Base-by-base conservation (phyloP, 257 asterid species). In the Capsicum chinense region DNA sequence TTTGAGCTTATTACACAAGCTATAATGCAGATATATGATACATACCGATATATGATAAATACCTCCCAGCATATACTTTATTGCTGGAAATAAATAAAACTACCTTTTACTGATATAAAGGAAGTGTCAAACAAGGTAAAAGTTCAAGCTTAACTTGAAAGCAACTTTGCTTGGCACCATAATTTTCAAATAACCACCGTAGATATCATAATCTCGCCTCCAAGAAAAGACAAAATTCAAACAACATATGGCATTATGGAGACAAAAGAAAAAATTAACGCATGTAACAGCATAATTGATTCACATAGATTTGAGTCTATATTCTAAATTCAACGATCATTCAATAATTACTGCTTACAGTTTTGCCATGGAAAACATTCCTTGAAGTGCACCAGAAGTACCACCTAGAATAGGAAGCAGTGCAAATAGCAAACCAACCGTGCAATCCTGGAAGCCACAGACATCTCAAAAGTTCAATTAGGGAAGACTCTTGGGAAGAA, bases 391-490 rank as follows among this genome's bases (percentile, higher is more conserved):
- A 69, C 95, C 95, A 81, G 98, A 92, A 80, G 96, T 91, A 86
- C 98, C 97, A 76, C 95, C 97, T 81, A 93, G 93, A 85, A 94
- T 92, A 70, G 98, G 98, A 85, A 94, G 94, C 87, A 94, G 92
- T 79, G 98, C 96, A 87, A 94, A 94, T 84, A 94, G 89, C 92
- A 93, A 90, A 84, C 98, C 97, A 79, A 94, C 97, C 21, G 96
- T 91, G 88, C 98, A 94, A 89, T 94, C 98, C 98, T 93, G 95
- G 85, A 56, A 89, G 82, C 84, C 81, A 86, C 83, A 80, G 81
- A 83, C 80, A 83, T 85, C 87, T 84, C 88, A 87, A 81, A 84
- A 62, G 82, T 85, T 58, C 9, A 58, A 85, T 63, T 47, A 50
- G 21, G 81, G 62, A 50, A 74, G 10, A 74, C 62, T 74, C 21